A percentile compares a stretch with the other conserved stretches of the same genome.
phyloP scores from a whole-genome alignment of 1,139 yeast species.

The Candida mesenterica region DNA sequence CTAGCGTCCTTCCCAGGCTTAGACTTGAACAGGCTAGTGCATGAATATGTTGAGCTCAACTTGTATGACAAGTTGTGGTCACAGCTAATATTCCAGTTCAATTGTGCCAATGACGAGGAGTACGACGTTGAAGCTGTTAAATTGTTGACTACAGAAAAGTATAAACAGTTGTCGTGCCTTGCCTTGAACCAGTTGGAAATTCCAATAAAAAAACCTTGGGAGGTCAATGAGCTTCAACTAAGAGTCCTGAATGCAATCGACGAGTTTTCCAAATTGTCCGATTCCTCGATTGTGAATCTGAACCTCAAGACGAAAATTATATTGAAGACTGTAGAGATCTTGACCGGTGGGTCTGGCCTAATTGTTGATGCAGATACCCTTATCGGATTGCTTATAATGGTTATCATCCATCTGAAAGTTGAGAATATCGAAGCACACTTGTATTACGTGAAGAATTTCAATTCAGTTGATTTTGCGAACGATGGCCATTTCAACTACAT shows the following conservation, averaged over 20 bases:
- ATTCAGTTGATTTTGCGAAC: conserved; percentile 27
- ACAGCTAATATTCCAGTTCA: conserved; percentile 41
- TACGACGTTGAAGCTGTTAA: conserved; percentile 30
- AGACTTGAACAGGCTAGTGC: conserved; percentile 56
- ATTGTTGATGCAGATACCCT: conserved; percentile 79
- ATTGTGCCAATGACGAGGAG: conserved; percentile 29
- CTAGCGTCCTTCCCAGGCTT: conserved; percentile 40
- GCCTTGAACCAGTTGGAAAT: conserved; percentile 74
- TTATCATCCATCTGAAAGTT: conserved; percentile 63
- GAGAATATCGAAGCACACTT: conserved; percentile 62
- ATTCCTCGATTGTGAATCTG: conserved; percentile 47
- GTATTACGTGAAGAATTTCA: conserved; percentile 61
- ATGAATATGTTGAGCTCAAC: conserved; percentile 68
- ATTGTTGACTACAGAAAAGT: conserved; percentile 31
- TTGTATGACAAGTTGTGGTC: conserved; percentile 67
- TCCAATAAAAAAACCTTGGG: conserved; percentile 45
- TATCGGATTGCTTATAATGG: conserved; percentile 69
- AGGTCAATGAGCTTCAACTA: conserved; percentile 42
- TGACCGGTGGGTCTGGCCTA: conserved; percentile 36
- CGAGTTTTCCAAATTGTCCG: conserved; percentile 51
- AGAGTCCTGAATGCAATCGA: conserved; percentile 53
- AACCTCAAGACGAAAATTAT: conserved; percentile 54
- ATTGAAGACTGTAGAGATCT: conserved; percentile 49
- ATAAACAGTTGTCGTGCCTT: conserved; percentile 47
- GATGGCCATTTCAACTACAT: conserved; percentile 45